Conservation (phyloP, 2,329 filamentous ascomycete species). For the Penicillium concentricum region DNA sequence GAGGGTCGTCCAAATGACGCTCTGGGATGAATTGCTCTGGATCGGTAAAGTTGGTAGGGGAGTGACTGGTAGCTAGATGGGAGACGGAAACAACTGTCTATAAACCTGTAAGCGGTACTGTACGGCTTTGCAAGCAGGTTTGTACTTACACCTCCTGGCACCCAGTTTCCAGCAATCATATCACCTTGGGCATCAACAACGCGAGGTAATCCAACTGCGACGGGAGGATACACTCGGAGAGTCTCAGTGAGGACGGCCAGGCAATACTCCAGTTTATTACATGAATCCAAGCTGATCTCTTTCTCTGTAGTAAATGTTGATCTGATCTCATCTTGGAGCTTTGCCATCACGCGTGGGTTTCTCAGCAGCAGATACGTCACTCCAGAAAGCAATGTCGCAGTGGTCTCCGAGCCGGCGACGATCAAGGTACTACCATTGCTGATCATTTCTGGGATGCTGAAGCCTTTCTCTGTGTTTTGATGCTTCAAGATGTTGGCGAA, state of each 20-base stretch:
- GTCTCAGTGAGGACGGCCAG: constrained; percentile 43
- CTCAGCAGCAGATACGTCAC: constrained; percentile 43
- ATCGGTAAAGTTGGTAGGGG: constrained; percentile 11
- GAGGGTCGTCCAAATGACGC: constrained; percentile 10
- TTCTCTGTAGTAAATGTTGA: constrained; percentile 32
- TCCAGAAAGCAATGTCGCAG: constrained; percentile 46
- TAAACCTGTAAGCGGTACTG: background rate
- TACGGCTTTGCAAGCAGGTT: background rate
- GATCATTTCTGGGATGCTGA: constrained; percentile 26
- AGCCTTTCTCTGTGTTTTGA: constrained; percentile 13
- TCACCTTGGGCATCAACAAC: constrained; percentile 18
- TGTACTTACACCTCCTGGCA: constrained; percentile 22
- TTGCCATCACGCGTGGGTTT: constrained; percentile 34
- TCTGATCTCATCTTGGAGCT: constrained; percentile 42
- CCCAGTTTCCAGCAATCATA: constrained; percentile 17
- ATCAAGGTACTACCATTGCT: constrained; percentile 25
- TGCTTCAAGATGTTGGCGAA: constrained; percentile 17
- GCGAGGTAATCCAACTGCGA: constrained; percentile 24
- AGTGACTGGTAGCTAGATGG: constrained; percentile 47
- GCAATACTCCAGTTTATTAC: constrained; percentile 38
- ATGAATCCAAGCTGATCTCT: constrained; percentile 39
- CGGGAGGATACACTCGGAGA: constrained; percentile 42
- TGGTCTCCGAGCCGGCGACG: constrained; percentile 46
- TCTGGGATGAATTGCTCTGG: constrained; percentile 20
- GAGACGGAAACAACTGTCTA: constrained; percentile 45